phyloP scores from a whole-genome alignment of 257 asterid species.

The Salvia hispanica region DNA sequence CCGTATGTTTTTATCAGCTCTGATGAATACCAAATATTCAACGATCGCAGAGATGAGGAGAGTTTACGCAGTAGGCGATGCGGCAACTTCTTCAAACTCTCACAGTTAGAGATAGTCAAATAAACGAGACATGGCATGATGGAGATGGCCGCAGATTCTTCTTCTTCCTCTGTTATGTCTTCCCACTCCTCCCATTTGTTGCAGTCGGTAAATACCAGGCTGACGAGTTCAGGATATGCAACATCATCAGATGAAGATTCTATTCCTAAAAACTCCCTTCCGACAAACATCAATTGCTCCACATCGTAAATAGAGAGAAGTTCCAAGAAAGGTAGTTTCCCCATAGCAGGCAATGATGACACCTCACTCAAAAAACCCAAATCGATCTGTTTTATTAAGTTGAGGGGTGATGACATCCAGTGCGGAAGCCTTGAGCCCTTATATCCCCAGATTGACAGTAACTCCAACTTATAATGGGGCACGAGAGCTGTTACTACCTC shows the following conservation, averaged over 20 bases:
- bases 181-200: slow-evolving; percentile 37
- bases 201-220: too few relatives aligned
- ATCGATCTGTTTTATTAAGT: neutral
- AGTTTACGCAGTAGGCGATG: slow-evolving; percentile 11
- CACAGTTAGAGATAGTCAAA: neutral
- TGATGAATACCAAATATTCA: neutral
- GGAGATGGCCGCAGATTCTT: slow-evolving; percentile 11
- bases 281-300: neutral
- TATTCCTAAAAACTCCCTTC: slow-evolving; percentile 28
- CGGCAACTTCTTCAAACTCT: neutral
- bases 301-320: rapidly evolving
- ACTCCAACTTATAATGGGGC: slow-evolving; percentile 12
- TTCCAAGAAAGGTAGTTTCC: slow-evolving; percentile 17
- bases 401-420: neutral
- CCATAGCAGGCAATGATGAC: slow-evolving; percentile 1
- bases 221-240: slow-evolving; percentile 32
- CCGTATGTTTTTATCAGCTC: neutral
- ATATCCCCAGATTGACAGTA: neutral
- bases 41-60: neutral
- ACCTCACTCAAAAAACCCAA: neutral
- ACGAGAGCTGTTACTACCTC: slow-evolving; percentile 23
- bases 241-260: neutral
- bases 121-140: neutral
- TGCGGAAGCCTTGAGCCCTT: neutral
- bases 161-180: slow-evolving; percentile 26